Conservation (phyloP, 2,329 filamentous ascomycete species). For the Fusarium burgessii region DNA sequence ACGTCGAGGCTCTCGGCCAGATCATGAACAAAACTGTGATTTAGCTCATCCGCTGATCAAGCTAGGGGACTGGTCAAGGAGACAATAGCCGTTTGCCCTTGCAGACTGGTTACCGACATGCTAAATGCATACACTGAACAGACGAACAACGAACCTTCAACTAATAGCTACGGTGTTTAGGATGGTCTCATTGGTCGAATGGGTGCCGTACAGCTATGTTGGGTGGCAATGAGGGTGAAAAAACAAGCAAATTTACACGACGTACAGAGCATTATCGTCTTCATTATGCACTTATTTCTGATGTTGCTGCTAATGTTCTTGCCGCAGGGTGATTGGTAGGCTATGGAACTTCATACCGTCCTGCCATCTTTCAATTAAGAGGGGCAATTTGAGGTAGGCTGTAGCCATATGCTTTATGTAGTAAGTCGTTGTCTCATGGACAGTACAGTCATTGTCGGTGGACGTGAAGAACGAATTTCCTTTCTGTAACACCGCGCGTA, state of each 20-base stretch:
- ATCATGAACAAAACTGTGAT: neutral
- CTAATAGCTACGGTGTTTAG: slow-evolving; percentile 7
- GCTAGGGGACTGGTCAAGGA: neutral
- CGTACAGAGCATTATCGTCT: too few relatives aligned
- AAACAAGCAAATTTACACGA: neutral
- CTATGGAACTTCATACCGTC: too few relatives aligned
- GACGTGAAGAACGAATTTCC: too few relatives aligned
- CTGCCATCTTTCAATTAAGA: neutral
- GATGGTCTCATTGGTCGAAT: slow-evolving; percentile 28
- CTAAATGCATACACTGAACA: slow-evolving; percentile 22
- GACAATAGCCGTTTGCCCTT: neutral
- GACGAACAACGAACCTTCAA: slow-evolving; percentile 23
- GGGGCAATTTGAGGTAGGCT: neutral
- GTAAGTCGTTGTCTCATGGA: neutral
- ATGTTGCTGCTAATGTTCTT: too few relatives aligned
- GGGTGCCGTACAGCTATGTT: slow-evolving; percentile 12
- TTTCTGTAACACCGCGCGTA: neutral
- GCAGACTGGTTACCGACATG: neutral
- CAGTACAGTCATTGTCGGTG: neutral
- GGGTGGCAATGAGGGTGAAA: neutral
- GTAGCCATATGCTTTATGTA: neutral
- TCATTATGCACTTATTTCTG: too few relatives aligned
- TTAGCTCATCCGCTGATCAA: neutral
- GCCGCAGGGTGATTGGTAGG: too few relatives aligned
- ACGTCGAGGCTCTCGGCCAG: neutral